Evolutionary conservation across 139 green algal genomes (phyloP), one percentile per base, ranked within the genome.

Genomic region (Coccomyxa sp.): DNA sequence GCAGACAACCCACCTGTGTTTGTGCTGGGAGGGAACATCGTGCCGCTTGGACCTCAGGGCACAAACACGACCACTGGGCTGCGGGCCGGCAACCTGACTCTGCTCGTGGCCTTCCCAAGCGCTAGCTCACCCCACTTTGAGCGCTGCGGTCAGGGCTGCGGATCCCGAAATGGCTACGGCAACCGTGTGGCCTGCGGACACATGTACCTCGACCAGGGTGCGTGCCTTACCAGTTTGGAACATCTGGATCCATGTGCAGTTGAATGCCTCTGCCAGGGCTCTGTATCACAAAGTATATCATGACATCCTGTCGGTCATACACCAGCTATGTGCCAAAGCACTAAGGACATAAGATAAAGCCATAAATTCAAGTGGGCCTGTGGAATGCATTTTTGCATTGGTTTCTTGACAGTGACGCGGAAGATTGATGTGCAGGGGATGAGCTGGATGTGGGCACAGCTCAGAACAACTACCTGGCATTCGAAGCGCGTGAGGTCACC

Each of bases 21-120:
- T 71, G 57, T 89, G 31, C 78, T 75, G 28, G 89, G 82, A 23
- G 90, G 90, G 23, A 81, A 58, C 74, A 89, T 93, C 23, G 58
- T 93, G 25, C 85, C 90, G 18, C 82, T 90, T 75, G 85, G 90
- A 76, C 76, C 81, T 51, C 67, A 77, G 13, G 87, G 74, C 16
- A 78, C 82, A 18, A 90, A 82, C 11, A 76, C 74, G 11, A 83
- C 76, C 23, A 45, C 23, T 57, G 15, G 1, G 17, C 51, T 38
- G 71, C 71, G 71, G 27, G 71, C 71, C 16, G 27, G 27, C 27
- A 38, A 38, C 27, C 71, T 77, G 27, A 77, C 71, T 25, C 71
- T 77, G 10, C 21, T 77, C 23, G 71, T n/a, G 31, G 71, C 71
- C 14, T 77, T 77, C 71, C 71, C 71, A n/a, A 18, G 23, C 10